Conservation (phyloP, 495 filamentous ascomycete species). For the Staphylotrichum longicolle region DNA sequence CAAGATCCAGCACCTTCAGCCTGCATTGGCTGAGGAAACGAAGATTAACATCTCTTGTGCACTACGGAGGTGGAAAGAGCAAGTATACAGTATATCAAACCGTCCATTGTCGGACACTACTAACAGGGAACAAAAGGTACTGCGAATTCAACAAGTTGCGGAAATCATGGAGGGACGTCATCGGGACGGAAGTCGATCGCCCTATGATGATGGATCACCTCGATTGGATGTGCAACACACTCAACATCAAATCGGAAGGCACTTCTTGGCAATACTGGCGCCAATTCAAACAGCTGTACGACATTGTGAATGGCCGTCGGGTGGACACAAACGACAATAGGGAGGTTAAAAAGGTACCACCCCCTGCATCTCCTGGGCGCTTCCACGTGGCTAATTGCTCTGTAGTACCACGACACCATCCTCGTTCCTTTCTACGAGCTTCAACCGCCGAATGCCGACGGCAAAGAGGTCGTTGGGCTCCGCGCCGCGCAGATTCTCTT, state of each 20-base stretch:
- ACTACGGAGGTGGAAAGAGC: slow-evolving; percentile 18
- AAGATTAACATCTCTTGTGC: slow-evolving; percentile 22
- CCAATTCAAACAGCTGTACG: slow-evolving; percentile 31
- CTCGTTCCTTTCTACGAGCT: slow-evolving; percentile 32
- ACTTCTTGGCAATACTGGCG: slow-evolving; percentile 28
- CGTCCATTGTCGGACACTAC: background rate
- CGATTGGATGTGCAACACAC: slow-evolving; percentile 26
- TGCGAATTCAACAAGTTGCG: slow-evolving; percentile 5
- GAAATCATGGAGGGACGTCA: slow-evolving; percentile 31
- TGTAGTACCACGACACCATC: slow-evolving; percentile 30
- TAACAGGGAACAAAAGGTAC: slow-evolving; percentile 3
- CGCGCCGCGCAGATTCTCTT: slow-evolving; percentile 27
- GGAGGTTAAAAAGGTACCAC: slow-evolving; percentile 41
- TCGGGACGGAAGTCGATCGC: slow-evolving; percentile 20
- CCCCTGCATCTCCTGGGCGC: slow-evolving; percentile 13
- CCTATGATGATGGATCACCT: slow-evolving; percentile 31
- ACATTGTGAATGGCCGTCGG: slow-evolving; percentile 22
- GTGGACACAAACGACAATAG: slow-evolving; percentile 31
- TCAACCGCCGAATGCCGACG: slow-evolving; percentile 31
- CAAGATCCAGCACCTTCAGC: slow-evolving; percentile 18
- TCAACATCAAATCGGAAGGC: slow-evolving; percentile 21
- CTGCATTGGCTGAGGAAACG: slow-evolving; percentile 16
- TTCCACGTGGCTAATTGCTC: slow-evolving; percentile 8
- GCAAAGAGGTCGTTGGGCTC: slow-evolving; percentile 25
- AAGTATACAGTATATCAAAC: background rate